Evolutionary conservation across 176 grass and related monocot species (phyloP).

Genomic region (Cenchrus americanus): DNA sequence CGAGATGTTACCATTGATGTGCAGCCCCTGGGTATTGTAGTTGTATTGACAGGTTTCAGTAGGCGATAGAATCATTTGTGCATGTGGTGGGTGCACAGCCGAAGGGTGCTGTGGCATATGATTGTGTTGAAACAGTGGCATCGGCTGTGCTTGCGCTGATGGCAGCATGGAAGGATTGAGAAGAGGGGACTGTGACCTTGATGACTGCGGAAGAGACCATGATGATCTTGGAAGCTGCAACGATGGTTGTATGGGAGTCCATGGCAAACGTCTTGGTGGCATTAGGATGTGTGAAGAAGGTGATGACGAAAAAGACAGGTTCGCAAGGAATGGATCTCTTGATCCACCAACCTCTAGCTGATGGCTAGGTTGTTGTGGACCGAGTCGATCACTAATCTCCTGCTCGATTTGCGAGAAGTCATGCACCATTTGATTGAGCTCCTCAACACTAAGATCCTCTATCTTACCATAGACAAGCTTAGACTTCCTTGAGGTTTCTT

Average conservation of each 20-base stretch:
- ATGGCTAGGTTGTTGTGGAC: not conserved
- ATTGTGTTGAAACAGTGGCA: not conserved
- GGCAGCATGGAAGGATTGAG: not conserved
- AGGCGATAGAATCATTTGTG: not conserved
- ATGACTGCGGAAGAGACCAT: not conserved
- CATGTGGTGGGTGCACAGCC: too few species aligned
- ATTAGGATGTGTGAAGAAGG: not conserved
- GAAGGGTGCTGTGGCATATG: not conserved
- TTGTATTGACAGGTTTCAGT: not conserved
- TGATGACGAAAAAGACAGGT: not conserved
- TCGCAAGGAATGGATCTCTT: not conserved
- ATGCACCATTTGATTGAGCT: not conserved
- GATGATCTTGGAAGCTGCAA: not conserved
- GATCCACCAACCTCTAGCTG: not conserved
- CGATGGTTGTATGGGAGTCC: not conserved
- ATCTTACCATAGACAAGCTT: not conserved
- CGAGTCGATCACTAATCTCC: not conserved
- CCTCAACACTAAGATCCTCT: not conserved
- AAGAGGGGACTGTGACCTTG: not conserved
- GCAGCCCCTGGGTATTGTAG: not conserved
- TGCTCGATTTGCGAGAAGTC: not conserved
- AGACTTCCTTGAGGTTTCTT: not conserved
- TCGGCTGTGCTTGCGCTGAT: not conserved
- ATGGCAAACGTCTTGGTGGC: conserved; percentile 8
- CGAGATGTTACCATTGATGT: not conserved